phyloP scores from a whole-genome alignment of 805 yeast species.

The Saccharomycopsis lassenensis region DNA sequence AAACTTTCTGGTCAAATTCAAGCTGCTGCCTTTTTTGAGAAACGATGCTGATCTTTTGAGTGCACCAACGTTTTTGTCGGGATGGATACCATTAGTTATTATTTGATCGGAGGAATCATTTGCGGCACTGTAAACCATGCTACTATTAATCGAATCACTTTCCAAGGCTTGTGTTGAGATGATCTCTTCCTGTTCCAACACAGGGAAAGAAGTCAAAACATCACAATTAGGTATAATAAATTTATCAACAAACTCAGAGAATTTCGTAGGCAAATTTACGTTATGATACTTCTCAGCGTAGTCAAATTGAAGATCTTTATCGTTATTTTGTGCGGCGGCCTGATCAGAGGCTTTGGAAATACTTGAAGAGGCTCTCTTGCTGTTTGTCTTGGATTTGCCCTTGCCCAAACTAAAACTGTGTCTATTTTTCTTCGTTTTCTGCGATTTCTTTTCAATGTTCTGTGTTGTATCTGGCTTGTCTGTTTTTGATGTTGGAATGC shows the following conservation, averaged over 20 bases:
- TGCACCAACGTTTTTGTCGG: not conserved
- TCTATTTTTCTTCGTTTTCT: conserved; percentile 1
- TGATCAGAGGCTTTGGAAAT: not conserved
- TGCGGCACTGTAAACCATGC: conserved; percentile 1
- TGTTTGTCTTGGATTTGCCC: too few relatives aligned
- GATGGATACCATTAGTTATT: conserved; percentile 12
- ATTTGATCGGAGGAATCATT: conserved; percentile 10
- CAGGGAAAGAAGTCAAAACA: conserved; percentile 9
- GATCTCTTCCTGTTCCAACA: conserved; percentile 4
- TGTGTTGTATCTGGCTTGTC: too few relatives aligned
- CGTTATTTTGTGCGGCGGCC: too few relatives aligned
- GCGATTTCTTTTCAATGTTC: not conserved
- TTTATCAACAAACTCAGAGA: conserved; percentile 8
- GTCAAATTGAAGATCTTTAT: conserved; percentile 2
- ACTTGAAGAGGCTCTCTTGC: not conserved
- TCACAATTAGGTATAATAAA: conserved; percentile 18
- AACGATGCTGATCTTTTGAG: conserved; percentile 13
- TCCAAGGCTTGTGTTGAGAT: not conserved
- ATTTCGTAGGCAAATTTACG: conserved; percentile 10
- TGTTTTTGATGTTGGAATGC: not conserved
- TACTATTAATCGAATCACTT: not conserved
- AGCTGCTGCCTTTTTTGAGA: conserved; percentile 7
- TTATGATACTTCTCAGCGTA: conserved; percentile 6
- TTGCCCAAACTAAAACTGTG: too few relatives aligned
- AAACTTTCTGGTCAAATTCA: conserved; percentile 4